Evolutionary conservation across 371 early-diverging fungal genomes (phyloP).

Genomic region (Mortierella sp.): DNA sequence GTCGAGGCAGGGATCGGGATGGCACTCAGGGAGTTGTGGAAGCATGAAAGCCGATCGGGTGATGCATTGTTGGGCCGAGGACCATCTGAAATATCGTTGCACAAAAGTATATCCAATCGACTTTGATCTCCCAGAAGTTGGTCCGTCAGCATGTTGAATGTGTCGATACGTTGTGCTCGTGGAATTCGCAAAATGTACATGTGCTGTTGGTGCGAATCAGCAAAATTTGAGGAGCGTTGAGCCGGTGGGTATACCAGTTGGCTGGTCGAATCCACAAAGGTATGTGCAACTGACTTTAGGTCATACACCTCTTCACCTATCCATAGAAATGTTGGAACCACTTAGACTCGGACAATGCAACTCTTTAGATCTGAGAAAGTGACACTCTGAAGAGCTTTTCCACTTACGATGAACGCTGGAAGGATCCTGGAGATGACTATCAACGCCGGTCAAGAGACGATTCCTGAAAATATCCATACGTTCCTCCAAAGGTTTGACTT

Average conservation of each 20-base stretch:
- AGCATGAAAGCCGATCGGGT: constrained; percentile 22
- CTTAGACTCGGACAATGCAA: neutral
- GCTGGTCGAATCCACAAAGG: constrained; percentile 11
- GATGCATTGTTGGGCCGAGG: neutral
- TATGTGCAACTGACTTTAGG: constrained; percentile 39
- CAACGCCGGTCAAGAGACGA: constrained; percentile 68
- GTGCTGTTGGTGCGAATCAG: constrained; percentile 40
- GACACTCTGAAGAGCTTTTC: too few species aligned
- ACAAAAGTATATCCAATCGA: constrained; percentile 59
- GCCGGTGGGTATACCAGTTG: constrained; percentile 43
- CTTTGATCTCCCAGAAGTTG: constrained; percentile 46
- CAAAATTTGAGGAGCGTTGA: constrained; percentile 14
- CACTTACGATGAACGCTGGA: constrained; percentile 10
- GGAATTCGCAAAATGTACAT: constrained; percentile 49
- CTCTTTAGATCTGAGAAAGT: neutral
- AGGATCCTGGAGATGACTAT: constrained; percentile 50
- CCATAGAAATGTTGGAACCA: constrained; percentile 8
- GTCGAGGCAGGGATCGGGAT: constrained; percentile 41
- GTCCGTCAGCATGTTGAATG: constrained; percentile 61
- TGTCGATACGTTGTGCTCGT: constrained; percentile 34
- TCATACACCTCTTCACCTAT: constrained; percentile 54
- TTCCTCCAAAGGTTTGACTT: constrained; percentile 70
- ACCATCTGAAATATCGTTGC: constrained; percentile 34
- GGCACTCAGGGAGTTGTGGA: constrained; percentile 17
- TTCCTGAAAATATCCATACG: constrained; percentile 74